Percentiles rank a stretch among this genome's conserved stretches.
These are phyloP conservation scores for Tylopilus intermedius DNA, from an alignment of 768 basidiomycete genomes.

Conservation along the genomic window DNA sequence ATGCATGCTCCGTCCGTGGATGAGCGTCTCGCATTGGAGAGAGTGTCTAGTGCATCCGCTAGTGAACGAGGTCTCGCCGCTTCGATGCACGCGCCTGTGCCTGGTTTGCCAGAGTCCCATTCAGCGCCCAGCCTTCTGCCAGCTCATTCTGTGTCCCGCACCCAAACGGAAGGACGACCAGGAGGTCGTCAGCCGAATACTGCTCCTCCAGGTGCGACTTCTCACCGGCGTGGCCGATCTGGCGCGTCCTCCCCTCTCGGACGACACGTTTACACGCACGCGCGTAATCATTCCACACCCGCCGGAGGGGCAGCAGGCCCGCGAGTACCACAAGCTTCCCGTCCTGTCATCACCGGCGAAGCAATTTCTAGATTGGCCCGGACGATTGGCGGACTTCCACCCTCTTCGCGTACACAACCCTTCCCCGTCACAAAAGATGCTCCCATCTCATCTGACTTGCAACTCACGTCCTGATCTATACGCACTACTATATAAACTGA, in stretches of 20 bases:
- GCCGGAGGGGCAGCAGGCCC: conserved; percentile 33
- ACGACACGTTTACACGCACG: conserved; percentile 32
- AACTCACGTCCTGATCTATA: conserved; percentile 10
- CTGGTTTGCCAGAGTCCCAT: conserved; percentile 33
- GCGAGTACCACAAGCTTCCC: conserved; percentile 40
- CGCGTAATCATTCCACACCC: conserved; percentile 64
- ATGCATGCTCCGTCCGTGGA: conserved; percentile 21
- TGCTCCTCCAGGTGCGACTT: neutral
- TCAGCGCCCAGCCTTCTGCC: conserved; percentile 35
- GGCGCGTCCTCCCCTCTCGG: conserved; percentile 43
- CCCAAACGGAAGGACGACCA: conserved; percentile 50
- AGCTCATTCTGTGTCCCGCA: conserved; percentile 27
- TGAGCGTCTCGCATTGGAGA: conserved; percentile 18
- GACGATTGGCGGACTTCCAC: conserved; percentile 46
- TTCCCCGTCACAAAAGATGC: conserved; percentile 27
- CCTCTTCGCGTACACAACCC: conserved; percentile 21
- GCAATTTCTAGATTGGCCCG: conserved; percentile 63
- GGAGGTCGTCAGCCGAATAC: conserved; percentile 26
- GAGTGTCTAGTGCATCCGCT: conserved; percentile 17
- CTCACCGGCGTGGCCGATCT: conserved; percentile 36
- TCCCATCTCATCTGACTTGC: conserved; percentile 17
- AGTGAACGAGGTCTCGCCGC: conserved; percentile 38
- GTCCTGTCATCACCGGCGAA: conserved; percentile 71
- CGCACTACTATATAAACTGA: neutral
- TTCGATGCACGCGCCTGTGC: conserved; percentile 54